A percentile compares a stretch with the other conserved stretches of the same genome.
phyloP scores from a whole-genome alignment of 306 rosid species.

The Casuarina equisetifolia region DNA sequence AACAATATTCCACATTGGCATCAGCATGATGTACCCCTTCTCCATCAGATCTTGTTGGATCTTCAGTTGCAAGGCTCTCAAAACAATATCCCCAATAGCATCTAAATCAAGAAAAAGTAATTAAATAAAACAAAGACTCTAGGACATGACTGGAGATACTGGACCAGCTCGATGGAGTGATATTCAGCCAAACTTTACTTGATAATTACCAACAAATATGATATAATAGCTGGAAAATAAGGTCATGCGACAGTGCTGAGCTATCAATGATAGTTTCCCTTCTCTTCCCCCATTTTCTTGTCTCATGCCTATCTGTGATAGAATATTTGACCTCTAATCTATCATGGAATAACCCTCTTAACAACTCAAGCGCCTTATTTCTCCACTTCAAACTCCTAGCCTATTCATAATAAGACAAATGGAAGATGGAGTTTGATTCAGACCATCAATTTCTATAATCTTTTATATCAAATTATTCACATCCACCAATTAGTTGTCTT shows the following conservation, averaged over 20 bases:
- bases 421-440: neutral
- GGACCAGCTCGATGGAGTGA: neutral
- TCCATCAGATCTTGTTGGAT: conserved; percentile 80
- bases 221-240: neutral
- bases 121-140: neutral
- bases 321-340: neutral
- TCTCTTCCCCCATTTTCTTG: neutral
- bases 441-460: neutral
- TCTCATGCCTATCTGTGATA: neutral
- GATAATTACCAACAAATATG: neutral
- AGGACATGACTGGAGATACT: neutral
- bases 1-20: conserved; percentile 91
- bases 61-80: conserved; percentile 98
- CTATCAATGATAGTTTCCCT: neutral
- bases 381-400: neutral
- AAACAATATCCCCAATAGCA: conserved; percentile 95
- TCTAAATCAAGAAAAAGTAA: conserved; percentile 42
- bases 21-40: conserved; percentile 82
- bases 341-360: neutral
- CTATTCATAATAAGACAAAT: neutral
- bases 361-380: neutral
- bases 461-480: neutral
- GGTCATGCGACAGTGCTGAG: neutral
- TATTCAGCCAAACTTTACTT: neutral
- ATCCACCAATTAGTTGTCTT: neutral